Percentiles rank a stretch among this genome's conserved stretches.
phyloP scores from a whole-genome alignment of 768 basidiomycete genomes.

The Heimioporus sp. region DNA sequence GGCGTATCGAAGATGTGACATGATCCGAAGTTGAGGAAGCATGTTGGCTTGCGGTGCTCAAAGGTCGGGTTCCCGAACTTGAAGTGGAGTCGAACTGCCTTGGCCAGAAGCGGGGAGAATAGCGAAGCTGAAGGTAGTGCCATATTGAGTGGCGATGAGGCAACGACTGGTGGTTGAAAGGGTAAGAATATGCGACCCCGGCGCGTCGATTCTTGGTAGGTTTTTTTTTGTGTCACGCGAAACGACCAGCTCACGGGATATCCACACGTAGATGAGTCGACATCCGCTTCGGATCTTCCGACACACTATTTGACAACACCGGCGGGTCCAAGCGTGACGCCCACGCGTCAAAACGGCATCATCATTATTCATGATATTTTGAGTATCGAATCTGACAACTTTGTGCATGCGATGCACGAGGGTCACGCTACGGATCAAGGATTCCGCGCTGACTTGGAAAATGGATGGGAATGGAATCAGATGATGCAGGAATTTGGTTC shows the following conservation, averaged over 20 bases:
- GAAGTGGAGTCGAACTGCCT: conserved; percentile 77
- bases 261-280: conserved; percentile 61
- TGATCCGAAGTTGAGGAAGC: conserved; percentile 75
- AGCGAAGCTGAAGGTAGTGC: too few relatives aligned
- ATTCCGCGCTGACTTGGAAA: conserved; percentile 77
- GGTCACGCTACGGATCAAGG: conserved; percentile 87
- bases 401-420: conserved; percentile 87
- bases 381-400: conserved; percentile 72
- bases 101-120: conserved; percentile 50
- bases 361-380: conserved; percentile 91
- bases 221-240: conserved; percentile 13
- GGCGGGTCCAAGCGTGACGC: too few relatives aligned
- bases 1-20: conserved; percentile 49
- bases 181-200: conserved; percentile 81
- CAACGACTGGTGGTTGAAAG: too few relatives aligned
- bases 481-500: too few relatives aligned
- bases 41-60: conserved; percentile 79
- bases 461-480: conserved; percentile 62
- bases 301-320: conserved; percentile 85
- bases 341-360: conserved; percentile 57
- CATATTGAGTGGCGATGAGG: too few relatives aligned
- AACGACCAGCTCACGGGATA: neutral
- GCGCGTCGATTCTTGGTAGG: conserved; percentile 87
- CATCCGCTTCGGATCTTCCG: conserved; percentile 83
- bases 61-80: conserved; percentile 80